Evolutionary conservation across 2,329 filamentous ascomycete species (phyloP).

Genomic region (Stylonectria norvegica): DNA sequence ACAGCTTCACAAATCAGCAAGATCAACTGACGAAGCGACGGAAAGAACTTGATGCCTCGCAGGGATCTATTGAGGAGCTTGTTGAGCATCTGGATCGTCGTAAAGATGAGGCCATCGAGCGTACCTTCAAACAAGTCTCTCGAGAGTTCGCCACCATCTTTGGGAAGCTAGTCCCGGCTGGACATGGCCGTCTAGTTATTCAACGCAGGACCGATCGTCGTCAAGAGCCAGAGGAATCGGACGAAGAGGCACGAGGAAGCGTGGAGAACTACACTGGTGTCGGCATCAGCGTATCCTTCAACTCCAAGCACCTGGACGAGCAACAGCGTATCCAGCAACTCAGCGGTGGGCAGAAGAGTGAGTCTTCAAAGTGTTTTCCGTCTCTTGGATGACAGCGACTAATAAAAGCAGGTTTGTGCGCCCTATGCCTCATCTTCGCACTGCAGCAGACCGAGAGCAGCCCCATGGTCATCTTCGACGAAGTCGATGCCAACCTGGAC

Average conservation of each 20-base stretch:
- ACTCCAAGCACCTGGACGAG: constrained; percentile 91
- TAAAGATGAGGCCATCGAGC: constrained; percentile 97
- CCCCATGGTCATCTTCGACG: constrained; percentile 98
- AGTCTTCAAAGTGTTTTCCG: constrained; percentile 34
- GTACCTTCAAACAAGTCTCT: constrained; percentile 97
- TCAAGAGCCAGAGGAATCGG: constrained; percentile 56
- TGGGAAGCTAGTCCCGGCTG: constrained; percentile 89
- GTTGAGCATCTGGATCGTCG: constrained; percentile 89
- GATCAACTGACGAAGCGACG: constrained; percentile 82
- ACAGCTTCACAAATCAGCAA: constrained; percentile 90
- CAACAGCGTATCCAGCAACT: constrained; percentile 97
- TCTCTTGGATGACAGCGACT: background rate
- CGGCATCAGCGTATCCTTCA: constrained; percentile 96
- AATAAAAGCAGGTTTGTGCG: constrained; percentile 68
- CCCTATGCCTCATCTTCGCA: constrained; percentile 97
- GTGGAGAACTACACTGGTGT: constrained; percentile 97
- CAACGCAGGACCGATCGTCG: constrained; percentile 81
- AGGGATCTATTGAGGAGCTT: constrained; percentile 84
- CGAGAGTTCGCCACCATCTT: constrained; percentile 91
- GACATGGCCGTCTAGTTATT: constrained; percentile 86
- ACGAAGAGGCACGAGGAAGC: constrained; percentile 64
- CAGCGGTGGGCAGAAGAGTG: constrained; percentile 95
- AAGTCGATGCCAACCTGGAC: constrained; percentile 97
- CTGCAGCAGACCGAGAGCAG: constrained; percentile 97
- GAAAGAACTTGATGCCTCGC: constrained; percentile 81